Evolutionary conservation across 2,329 filamentous ascomycete species (phyloP).

Genomic region (Colletotrichum paranaense): DNA sequence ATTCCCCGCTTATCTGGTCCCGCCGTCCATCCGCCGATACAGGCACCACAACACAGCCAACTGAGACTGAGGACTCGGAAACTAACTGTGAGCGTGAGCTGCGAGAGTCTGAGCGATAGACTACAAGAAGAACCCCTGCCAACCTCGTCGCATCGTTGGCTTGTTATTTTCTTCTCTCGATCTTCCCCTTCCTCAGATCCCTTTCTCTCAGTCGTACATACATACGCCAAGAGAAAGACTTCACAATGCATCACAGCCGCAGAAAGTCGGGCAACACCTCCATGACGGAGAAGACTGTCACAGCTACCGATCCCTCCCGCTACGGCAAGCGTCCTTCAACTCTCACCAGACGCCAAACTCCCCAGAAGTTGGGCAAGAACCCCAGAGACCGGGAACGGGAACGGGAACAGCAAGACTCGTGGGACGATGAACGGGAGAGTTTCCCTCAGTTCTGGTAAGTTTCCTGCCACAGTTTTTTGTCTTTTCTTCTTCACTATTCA

Average conservation of each 20-base stretch:
- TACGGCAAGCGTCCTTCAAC: constrained; percentile 57
- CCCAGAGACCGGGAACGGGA: constrained; percentile 64
- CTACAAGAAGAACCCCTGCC: constrained; percentile 31
- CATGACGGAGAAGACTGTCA: constrained; percentile 63
- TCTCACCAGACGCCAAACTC: constrained; percentile 57
- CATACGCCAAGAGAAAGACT: constrained; percentile 26
- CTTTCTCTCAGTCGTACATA: constrained; percentile 36
- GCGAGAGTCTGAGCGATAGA: constrained; percentile 4
- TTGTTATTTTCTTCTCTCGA: neutral
- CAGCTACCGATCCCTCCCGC: constrained; percentile 57
- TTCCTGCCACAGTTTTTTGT: constrained; percentile 32
- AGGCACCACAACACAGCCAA: constrained; percentile 5
- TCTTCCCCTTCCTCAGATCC: constrained; percentile 14
- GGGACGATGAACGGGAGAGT: constrained; percentile 69
- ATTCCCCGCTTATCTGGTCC: constrained; percentile 33
- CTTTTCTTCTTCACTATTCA: neutral
- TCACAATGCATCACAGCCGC: constrained; percentile 66
- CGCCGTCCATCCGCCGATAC: constrained; percentile 17
- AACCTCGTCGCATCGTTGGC: constrained; percentile 15
- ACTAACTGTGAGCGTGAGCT: neutral
- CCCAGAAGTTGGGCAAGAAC: constrained; percentile 63
- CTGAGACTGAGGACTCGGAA: neutral
- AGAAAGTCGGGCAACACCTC: constrained; percentile 68
- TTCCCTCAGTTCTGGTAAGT: constrained; percentile 75
- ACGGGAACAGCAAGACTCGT: constrained; percentile 62